Percentiles rank a stretch among this genome's conserved stretches.
phyloP scores from a whole-genome alignment of 2,329 filamentous ascomycete genomes.

The Paradendryphiella salina region DNA sequence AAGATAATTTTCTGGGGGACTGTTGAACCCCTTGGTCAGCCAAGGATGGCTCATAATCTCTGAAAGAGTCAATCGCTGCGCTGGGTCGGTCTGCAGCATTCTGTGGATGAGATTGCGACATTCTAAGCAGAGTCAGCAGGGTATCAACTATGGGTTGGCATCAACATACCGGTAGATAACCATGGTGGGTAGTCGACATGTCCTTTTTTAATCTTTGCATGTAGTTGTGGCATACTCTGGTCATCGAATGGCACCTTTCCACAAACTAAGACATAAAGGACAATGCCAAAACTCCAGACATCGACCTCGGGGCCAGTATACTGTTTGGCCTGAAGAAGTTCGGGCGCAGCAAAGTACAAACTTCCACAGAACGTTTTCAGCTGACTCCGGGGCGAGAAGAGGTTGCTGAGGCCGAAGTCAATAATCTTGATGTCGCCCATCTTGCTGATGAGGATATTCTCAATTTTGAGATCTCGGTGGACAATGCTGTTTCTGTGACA shows the following conservation, averaged over 20 bases:
- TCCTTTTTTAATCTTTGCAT: constrained; percentile 98
- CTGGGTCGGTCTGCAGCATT: constrained; percentile 95
- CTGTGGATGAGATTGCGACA: constrained; percentile 89
- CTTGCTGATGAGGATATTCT: constrained; percentile 99
- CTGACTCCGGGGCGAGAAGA: constrained; percentile 82
- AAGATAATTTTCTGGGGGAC: constrained; percentile 85
- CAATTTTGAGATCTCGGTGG: constrained; percentile 95
- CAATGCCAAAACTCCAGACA: constrained; percentile 98
- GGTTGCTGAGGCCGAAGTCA: constrained; percentile 95
- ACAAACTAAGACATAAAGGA: constrained; percentile 94
- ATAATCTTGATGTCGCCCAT: constrained; percentile 99
- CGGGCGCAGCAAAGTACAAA: constrained; percentile 95
- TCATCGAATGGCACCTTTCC: constrained; percentile 99
- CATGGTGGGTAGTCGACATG: constrained; percentile 93
- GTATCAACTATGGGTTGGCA: neutral
- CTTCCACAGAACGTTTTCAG: constrained; percentile 98
- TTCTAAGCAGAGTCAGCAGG: constrained; percentile 59
- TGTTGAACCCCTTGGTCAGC: constrained; percentile 90
- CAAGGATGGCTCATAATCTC: constrained; percentile 96
- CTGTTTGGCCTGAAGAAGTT: constrained; percentile 87
- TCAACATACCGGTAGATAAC: constrained; percentile 76
- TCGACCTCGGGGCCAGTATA: constrained; percentile 98
- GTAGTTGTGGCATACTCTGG: constrained; percentile 96
- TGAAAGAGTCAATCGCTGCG: constrained; percentile 78
- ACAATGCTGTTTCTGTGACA: constrained; percentile 98